Evolutionary conservation across 2,329 filamentous ascomycete genomes (phyloP).

Genomic region (Zymoseptoria pseudotritici): DNA sequence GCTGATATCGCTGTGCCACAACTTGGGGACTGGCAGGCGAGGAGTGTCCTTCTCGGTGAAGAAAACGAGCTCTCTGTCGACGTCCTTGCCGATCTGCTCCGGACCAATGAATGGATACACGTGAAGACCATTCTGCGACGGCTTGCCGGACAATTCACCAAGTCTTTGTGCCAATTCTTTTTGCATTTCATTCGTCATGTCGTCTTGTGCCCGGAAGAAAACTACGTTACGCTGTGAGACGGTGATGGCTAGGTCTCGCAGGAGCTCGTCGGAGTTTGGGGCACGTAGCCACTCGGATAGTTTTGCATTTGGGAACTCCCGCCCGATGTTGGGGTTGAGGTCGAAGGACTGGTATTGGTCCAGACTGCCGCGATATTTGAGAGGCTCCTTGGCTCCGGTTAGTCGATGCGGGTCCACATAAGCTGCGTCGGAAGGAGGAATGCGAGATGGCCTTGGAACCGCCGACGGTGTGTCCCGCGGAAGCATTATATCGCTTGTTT

Average conservation of each 20-base stretch:
- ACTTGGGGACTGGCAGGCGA: no score
- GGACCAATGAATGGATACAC: no score
- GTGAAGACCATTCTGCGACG: slow-evolving; percentile 20
- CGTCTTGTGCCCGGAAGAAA: slow-evolving; percentile 50
- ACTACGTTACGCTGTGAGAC: slow-evolving; percentile 64
- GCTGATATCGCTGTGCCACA: slow-evolving; percentile 53
- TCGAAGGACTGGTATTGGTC: slow-evolving; percentile 29
- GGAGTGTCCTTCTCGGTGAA: no score
- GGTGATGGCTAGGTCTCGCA: slow-evolving; percentile 15
- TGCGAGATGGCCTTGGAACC: no score
- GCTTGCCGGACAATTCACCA: slow-evolving; percentile 54
- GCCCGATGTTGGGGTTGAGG: slow-evolving; percentile 48
- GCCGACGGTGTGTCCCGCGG: no score
- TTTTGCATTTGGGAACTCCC: slow-evolving; percentile 52
- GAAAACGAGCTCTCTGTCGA: no score
- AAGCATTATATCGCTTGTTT: no score
- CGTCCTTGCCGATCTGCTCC: no score
- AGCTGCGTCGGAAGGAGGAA: no score
- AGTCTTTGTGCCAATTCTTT: slow-evolving; percentile 57
- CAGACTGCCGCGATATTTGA: slow-evolving; percentile 31
- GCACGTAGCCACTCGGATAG: slow-evolving; percentile 51
- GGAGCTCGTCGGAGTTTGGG: slow-evolving; percentile 10
- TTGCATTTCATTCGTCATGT: slow-evolving; percentile 52
- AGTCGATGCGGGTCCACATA: no score
- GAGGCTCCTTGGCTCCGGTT: no score